These are phyloP conservation scores for Debaryomycetaceae sp. DNA, from an alignment of 1,139 yeast genomes.

Conservation along the genomic window DNA sequence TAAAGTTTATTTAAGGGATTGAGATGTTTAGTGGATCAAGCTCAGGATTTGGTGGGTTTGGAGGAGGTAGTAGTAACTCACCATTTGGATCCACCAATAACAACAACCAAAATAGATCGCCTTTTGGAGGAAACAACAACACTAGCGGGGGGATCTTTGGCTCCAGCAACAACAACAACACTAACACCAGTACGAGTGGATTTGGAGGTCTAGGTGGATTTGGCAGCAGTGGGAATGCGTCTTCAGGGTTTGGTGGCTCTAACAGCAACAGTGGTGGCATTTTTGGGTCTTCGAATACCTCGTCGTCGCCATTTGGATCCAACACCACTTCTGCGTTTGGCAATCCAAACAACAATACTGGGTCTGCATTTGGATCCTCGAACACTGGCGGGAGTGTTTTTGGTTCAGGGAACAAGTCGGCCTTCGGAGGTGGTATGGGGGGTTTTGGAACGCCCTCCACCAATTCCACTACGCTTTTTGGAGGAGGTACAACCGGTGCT, in stretches of 20 bases:
- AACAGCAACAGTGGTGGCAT: constrained; percentile 14
- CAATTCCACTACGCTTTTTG: constrained; percentile 17
- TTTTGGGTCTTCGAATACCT: constrained; percentile 20
- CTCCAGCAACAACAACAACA: constrained; percentile 9
- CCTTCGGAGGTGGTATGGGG: constrained; percentile 11
- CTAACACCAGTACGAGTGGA: constrained; percentile 13
- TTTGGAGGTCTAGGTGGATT: constrained; percentile 24
- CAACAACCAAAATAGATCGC: constrained; percentile 23
- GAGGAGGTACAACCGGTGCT: constrained; percentile 14
- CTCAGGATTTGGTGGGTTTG: constrained; percentile 67
- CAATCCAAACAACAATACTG: constrained; percentile 9
- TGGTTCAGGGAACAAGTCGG: constrained; percentile 21
- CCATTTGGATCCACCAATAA: constrained; percentile 30
- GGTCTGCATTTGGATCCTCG: constrained; percentile 17
- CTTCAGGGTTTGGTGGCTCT: constrained; percentile 36
- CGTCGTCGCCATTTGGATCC: constrained; percentile 17
- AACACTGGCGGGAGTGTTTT: constrained; percentile 20
- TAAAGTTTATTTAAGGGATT: not conserved
- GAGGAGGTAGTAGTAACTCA: constrained; percentile 30
- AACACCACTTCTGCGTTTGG: constrained; percentile 27
- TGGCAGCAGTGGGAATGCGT: constrained; percentile 16
- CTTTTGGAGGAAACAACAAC: constrained; percentile 23
- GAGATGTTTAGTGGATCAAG: constrained; percentile 45
- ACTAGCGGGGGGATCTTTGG: constrained; percentile 19
- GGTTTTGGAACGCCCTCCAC: constrained; percentile 17